Conservation (phyloP, 192 early-diverging fungal species). For the Physocladia obscura region DNA sequence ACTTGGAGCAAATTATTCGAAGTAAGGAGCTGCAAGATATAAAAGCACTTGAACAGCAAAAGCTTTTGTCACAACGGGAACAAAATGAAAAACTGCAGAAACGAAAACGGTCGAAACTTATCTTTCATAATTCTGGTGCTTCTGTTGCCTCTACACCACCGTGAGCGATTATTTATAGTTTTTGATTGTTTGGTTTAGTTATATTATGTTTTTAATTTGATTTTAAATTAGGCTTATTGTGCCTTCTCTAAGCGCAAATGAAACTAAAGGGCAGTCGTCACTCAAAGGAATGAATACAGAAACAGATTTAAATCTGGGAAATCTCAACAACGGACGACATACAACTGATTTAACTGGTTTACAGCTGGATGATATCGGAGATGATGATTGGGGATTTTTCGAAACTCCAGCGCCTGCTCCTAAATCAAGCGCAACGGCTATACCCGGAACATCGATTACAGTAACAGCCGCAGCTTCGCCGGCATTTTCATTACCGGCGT, state of each 20-base stretch:
- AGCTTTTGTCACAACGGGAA: neutral
- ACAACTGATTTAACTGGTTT: slow-evolving; percentile 3
- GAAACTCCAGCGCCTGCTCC: neutral
- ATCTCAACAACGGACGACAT: neutral
- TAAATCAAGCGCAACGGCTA: neutral
- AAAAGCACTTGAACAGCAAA: neutral
- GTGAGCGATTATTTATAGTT: too few relatives aligned
- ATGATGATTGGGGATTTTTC: slow-evolving; percentile 20
- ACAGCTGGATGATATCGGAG: slow-evolving; percentile 17
- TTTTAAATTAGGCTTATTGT: neutral
- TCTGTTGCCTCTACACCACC: neutral
- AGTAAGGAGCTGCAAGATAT: neutral
- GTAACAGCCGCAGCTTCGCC: slow-evolving; percentile 7
- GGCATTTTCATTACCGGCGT: slow-evolving; percentile 11
- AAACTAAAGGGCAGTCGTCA: neutral
- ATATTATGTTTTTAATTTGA: neutral
- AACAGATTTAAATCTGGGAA: slow-evolving; percentile 6
- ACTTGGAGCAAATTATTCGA: neutral
- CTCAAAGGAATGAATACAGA: neutral
- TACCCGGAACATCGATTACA: neutral
- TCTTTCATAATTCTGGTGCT: neutral
- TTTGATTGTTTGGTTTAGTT: neutral
- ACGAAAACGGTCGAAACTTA: neutral
- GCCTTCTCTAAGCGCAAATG: too few relatives aligned
- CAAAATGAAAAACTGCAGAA: neutral